Percentiles rank a stretch among this genome's conserved stretches.
phyloP scores from a whole-genome alignment of 2,329 filamentous ascomycete species.

The Fusarium sp. region DNA sequence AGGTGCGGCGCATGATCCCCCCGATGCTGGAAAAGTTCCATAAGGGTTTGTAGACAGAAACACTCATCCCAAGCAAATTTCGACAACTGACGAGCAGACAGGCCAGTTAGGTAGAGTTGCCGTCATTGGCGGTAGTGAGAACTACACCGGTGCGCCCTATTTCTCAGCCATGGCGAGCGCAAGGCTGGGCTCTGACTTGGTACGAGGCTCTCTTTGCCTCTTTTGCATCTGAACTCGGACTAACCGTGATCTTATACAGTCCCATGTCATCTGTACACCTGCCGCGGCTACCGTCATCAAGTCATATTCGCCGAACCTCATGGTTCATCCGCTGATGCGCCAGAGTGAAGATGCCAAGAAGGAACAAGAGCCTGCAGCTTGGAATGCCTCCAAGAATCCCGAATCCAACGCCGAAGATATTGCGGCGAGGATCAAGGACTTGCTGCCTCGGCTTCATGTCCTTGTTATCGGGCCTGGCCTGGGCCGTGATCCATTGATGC shows the following conservation, averaged over 20 bases:
- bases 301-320: conserved; percentile 95
- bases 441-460: conserved; percentile 88
- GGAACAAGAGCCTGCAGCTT: conserved; percentile 55
- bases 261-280: conserved; percentile 94
- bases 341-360: conserved; percentile 62
- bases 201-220: conserved; percentile 48
- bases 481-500: conserved; percentile 89
- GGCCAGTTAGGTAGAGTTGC: conserved; percentile 91
- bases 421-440: conserved; percentile 73
- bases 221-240: background rate
- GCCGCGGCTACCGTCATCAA: conserved; percentile 90
- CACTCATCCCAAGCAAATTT: background rate
- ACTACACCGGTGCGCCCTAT: conserved; percentile 97
- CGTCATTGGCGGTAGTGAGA: conserved; percentile 93
- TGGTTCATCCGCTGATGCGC: conserved; percentile 97
- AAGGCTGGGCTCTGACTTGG: conserved; percentile 88
- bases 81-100: conserved; percentile 50
- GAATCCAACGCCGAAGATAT: conserved; percentile 69
- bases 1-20: conserved; percentile 89
- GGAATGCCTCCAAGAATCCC: conserved; percentile 28
- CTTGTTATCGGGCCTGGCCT: conserved; percentile 93
- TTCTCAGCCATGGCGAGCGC: conserved; percentile 98
- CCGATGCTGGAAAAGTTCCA: conserved; percentile 96
- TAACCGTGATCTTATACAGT: conserved; percentile 57
- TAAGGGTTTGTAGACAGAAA: conserved; percentile 71